Conservation (phyloP, 73 alveolate species). For the Breviolum minutum region DNA sequence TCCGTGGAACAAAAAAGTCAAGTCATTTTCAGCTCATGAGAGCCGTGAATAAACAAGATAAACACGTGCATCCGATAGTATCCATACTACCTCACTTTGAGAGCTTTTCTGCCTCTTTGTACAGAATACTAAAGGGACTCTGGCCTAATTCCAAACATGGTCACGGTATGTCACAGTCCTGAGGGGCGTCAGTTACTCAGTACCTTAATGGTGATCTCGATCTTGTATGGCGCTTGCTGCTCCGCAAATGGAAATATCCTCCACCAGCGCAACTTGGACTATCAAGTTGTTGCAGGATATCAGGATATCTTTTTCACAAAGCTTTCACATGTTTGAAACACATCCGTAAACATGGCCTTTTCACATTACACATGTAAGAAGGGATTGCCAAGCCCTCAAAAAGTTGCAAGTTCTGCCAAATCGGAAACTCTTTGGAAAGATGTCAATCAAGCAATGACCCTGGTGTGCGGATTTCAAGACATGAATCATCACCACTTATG, state of each 20-base stretch:
- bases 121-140: background rate
- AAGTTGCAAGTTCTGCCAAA: background rate
- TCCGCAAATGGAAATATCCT: constrained; percentile 98
- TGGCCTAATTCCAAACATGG: constrained; percentile 94
- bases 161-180: constrained; percentile 96
- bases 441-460: background rate
- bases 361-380: background rate
- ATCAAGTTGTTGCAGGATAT: background rate
- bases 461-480: background rate
- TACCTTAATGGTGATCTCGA: constrained; percentile 98
- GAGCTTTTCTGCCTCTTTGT: no score
- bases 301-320: background rate
- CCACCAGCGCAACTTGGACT: background rate
- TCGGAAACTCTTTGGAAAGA: background rate
- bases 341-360: background rate
- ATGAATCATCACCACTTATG: constrained; percentile 94
- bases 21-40: background rate
- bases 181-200: constrained; percentile 98
- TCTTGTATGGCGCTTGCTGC: constrained; percentile 97
- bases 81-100: no score
- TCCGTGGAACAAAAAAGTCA: background rate
- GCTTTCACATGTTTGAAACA: background rate
- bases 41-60: no score
- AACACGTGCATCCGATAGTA: no score
- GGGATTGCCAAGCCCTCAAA: background rate